Evolutionary conservation across 2,329 filamentous ascomycete species (phyloP).

Genomic region (Fusarium zealandicum): DNA sequence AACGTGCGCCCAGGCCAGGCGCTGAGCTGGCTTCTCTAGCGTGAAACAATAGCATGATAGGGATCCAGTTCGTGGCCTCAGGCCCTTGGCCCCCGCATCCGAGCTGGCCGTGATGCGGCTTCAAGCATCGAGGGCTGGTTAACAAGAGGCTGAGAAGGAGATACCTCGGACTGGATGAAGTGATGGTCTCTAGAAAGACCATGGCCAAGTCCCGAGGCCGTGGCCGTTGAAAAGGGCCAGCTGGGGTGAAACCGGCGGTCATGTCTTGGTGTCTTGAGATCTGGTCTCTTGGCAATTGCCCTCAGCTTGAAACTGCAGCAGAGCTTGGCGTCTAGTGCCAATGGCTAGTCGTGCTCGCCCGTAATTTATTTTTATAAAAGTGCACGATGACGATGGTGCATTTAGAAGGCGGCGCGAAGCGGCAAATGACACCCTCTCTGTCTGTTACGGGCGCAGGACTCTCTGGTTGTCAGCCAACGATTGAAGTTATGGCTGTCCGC

Average conservation of each 20-base stretch:
- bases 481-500: not conserved
- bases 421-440: not conserved
- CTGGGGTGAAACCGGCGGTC: not conserved
- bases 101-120: not conserved
- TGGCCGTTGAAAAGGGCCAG: not conserved
- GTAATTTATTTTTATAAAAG: not conserved
- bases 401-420: conserved; percentile 1
- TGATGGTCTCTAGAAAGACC: too few species aligned
- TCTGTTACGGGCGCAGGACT: not conserved
- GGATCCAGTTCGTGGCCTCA: conserved; percentile 2
- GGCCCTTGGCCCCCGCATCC: not conserved
- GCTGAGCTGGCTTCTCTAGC: conserved; percentile 20
- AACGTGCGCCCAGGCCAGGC: conserved; percentile 4
- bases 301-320: not conserved
- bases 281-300: not conserved
- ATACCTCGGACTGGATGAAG: not conserved
- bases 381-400: not conserved
- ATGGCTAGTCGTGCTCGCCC: not conserved
- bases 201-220: not conserved
- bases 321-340: not conserved
- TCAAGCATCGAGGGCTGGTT: conserved; percentile 1
- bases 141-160: not conserved
- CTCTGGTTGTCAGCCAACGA: not conserved
- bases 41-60: conserved; percentile 31
- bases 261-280: not conserved